A percentile compares a stretch with the other conserved stretches of the same genome.
These are phyloP conservation scores for Suillus variegatus DNA, from an alignment of 768 basidiomycete genomes.

Conservation along the genomic window DNA sequence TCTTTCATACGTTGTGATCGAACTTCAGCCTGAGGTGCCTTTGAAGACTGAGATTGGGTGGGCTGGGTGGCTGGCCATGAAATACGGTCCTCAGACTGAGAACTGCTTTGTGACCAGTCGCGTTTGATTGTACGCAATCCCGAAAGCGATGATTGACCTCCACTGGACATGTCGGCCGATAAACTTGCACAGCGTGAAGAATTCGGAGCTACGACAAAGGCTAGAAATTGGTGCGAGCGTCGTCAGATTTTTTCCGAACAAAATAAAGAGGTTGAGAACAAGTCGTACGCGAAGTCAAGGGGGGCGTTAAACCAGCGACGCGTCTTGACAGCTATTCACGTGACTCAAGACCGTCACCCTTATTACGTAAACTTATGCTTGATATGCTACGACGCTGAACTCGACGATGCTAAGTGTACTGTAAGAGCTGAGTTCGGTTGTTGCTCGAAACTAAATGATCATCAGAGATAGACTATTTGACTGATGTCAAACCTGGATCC, in stretches of 20 bases:
- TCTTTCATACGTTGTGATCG: conserved; percentile 48
- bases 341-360: background rate
- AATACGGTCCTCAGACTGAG: conserved; percentile 38
- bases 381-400: too few species aligned
- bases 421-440: background rate
- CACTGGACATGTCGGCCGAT: conserved; percentile 25
- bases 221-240: background rate
- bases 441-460: background rate
- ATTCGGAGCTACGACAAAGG: too few species aligned
- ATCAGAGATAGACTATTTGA: background rate
- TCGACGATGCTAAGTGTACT: too few species aligned
- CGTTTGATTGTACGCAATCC: conserved; percentile 63
- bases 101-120: conserved; percentile 55
- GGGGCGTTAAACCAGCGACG: background rate
- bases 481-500: background rate
- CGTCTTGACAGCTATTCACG: background rate
- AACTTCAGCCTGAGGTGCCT: conserved; percentile 16
- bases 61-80: conserved; percentile 42
- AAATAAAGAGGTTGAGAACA: background rate
- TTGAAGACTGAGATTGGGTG: conserved; percentile 16
- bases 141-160: conserved; percentile 42
- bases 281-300: background rate
- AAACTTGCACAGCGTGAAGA: background rate
- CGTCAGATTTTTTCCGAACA: background rate
- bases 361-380: background rate